Evolutionary conservation across 164 flowering plant genomes (phyloP).

Genomic region (Warburgia ugandensis): DNA sequence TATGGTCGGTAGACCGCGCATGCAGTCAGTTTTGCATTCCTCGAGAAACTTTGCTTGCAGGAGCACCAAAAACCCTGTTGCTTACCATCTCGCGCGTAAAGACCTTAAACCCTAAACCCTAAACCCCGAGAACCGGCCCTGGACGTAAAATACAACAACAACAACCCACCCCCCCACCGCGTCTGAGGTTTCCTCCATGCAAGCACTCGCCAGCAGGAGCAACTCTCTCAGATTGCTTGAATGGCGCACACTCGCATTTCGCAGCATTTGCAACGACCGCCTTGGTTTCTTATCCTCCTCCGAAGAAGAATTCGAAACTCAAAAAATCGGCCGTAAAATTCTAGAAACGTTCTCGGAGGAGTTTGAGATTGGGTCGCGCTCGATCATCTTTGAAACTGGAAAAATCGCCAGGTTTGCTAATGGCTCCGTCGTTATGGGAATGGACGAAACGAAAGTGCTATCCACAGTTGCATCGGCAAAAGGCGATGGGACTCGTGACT

Average conservation of each 20-base stretch:
- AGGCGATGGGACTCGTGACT: conserved; percentile 58
- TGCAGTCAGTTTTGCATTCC: too few relatives aligned
- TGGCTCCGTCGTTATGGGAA: conserved; percentile 81
- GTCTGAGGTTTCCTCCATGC: conserved; percentile 5
- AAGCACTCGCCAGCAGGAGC: conserved; percentile 17
- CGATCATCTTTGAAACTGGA: conserved; percentile 68
- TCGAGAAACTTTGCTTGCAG: too few relatives aligned
- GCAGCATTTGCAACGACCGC: conserved; percentile 43
- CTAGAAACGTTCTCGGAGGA: conserved; percentile 68
- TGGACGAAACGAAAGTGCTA: conserved; percentile 75
- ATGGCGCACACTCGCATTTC: conserved; percentile 39
- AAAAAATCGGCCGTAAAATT: conserved; percentile 39
- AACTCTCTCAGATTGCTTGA: conserved; percentile 43
- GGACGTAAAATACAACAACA: too few relatives aligned
- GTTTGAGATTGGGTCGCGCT: conserved; percentile 70
- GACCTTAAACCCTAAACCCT: too few relatives aligned
- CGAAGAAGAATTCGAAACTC: conserved; percentile 15
- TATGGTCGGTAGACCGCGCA: too few relatives aligned
- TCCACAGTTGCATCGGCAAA: conserved; percentile 65
- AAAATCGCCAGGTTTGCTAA: conserved; percentile 87
- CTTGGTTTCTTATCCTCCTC: conserved; percentile 20
- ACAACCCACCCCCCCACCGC: neutral
- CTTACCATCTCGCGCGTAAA: too few relatives aligned
- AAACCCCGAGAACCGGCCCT: too few relatives aligned
- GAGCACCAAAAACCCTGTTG: too few relatives aligned